Conservation (phyloP, 2,329 filamentous ascomycete genomes). For the Ophiosphaerella korrae region DNA sequence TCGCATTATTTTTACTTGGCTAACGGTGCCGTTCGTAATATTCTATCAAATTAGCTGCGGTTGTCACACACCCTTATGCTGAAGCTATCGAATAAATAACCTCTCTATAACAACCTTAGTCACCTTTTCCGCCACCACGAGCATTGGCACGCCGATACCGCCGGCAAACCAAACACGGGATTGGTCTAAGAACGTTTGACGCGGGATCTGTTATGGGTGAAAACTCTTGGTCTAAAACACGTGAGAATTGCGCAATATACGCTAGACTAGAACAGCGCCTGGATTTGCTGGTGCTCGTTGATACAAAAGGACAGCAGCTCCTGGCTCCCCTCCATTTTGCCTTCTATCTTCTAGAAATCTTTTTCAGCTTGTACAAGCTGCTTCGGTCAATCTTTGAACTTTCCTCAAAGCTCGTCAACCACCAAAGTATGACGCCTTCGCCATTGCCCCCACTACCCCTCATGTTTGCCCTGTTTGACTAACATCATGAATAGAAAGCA, state of each 20-base stretch:
- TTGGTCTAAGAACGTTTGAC: slow-evolving; percentile 21
- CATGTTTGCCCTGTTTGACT: slow-evolving; percentile 34
- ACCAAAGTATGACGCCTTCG: slow-evolving; percentile 12
- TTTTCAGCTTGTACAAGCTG: not conserved
- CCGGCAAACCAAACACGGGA: slow-evolving; percentile 18
- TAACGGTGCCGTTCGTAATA: too few relatives aligned
- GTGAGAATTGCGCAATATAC: slow-evolving; percentile 44
- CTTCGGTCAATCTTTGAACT: not conserved
- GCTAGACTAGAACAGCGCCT: slow-evolving; percentile 31
- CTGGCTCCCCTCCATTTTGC: slow-evolving; percentile 15
- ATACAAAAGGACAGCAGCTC: slow-evolving; percentile 30
- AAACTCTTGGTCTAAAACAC: slow-evolving; percentile 31
- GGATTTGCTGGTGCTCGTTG: slow-evolving; percentile 16
- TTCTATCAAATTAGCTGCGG: too few relatives aligned
- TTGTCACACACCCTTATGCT: too few relatives aligned
- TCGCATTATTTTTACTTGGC: too few relatives aligned
- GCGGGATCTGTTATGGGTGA: slow-evolving; percentile 29
- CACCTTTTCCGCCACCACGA: not conserved
- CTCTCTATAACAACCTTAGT: too few relatives aligned
- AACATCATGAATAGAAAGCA: slow-evolving; percentile 23
- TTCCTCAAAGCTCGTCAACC: not conserved
- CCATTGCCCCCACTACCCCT: slow-evolving; percentile 37
- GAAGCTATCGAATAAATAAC: too few relatives aligned
- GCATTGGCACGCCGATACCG: slow-evolving; percentile 28
- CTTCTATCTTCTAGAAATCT: slow-evolving; percentile 5